phyloP scores from a whole-genome alignment of 768 basidiomycete genomes.

The Candolleomyces aberdarensis region DNA sequence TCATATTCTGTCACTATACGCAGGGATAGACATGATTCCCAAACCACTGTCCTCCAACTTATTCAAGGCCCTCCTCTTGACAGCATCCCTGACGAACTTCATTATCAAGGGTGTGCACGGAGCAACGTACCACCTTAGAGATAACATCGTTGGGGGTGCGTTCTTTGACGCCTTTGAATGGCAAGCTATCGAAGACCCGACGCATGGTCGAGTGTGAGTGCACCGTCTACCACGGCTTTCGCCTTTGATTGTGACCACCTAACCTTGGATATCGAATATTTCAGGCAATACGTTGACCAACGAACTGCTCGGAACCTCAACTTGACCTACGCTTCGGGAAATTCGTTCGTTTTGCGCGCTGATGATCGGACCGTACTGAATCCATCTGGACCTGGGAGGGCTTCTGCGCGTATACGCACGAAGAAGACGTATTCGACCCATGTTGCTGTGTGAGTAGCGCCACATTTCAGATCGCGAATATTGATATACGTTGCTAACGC shows the following conservation, averaged over 20 bases:
- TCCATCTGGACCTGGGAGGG: conserved; percentile 45
- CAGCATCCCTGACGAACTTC: too few relatives aligned
- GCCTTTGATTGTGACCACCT: not conserved
- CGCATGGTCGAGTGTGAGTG: conserved; percentile 58
- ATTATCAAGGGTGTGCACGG: too few relatives aligned
- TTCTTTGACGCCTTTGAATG: conserved; percentile 51
- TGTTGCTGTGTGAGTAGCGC: conserved; percentile 40
- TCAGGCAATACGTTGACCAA: conserved; percentile 40
- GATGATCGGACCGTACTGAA: conserved; percentile 46
- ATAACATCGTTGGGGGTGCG: too few relatives aligned
- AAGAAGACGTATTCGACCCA: conserved; percentile 51
- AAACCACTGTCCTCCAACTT: too few relatives aligned
- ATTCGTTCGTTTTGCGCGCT: conserved; percentile 48
- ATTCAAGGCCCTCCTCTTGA: too few relatives aligned
- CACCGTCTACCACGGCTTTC: not conserved
- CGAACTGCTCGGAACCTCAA: conserved; percentile 42
- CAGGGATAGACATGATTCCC: too few relatives aligned
- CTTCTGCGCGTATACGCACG: conserved; percentile 51
- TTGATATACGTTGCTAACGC: not conserved
- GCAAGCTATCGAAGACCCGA: conserved; percentile 52
- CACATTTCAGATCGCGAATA: not conserved
- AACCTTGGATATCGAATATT: not conserved
- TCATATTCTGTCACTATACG: too few relatives aligned
- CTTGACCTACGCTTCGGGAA: conserved; percentile 49
- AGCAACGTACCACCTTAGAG: too few relatives aligned